Evolutionary conservation across 1,284 basidiomycete species (phyloP), one percentile per base, ranked within the genome.

Genomic region (Gymnopus androsaceus): DNA sequence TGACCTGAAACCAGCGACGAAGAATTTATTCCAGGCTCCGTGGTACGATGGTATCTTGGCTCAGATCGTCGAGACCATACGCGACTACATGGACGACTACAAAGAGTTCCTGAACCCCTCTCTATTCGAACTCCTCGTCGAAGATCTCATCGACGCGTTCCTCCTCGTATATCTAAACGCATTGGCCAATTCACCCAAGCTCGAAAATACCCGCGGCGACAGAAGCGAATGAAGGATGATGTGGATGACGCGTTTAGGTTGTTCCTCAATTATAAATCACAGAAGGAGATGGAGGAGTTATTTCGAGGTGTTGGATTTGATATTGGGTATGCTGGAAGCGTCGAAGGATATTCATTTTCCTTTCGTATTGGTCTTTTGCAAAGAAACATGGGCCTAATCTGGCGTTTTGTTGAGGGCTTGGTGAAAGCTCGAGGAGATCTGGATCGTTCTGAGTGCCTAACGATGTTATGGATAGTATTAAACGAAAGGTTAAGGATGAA

Each of bases 281-380:
- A 85, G 31, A 83, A 89, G 65, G 95, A 97, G 62, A 79, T 98
- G 34, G 88, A 94, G 64, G 75, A 77, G 40, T 83, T n/a, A 88
- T 63, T 93, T 99, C 61, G 90, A 95, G 65, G 87, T 99, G 45
- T 75, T 99, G 56, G 92, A 98, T 67, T 81, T 88, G 77, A 83
- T 96, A 38, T 78, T 95, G 11, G 82, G 87, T 4, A 83, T 99
- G 70, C 75, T 99, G 30, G 90, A 92, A 57, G 94, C 95, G 1
- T 94, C 91, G 30, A 89, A 92, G 69, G 92, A 94, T 61, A 88
- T 99, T n/a, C 77, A 89, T 92, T 3, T 98, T 98, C 76, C 76
- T 99, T 58, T 95, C 96, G 21, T 98, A 89, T 72, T 94, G 92
- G 92, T 83, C 86, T 11, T 99, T 99, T 71, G 96, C 95, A n/a